Conservation (phyloP, 2,329 filamentous ascomycete genomes). For the Davidsoniella australis region DNA sequence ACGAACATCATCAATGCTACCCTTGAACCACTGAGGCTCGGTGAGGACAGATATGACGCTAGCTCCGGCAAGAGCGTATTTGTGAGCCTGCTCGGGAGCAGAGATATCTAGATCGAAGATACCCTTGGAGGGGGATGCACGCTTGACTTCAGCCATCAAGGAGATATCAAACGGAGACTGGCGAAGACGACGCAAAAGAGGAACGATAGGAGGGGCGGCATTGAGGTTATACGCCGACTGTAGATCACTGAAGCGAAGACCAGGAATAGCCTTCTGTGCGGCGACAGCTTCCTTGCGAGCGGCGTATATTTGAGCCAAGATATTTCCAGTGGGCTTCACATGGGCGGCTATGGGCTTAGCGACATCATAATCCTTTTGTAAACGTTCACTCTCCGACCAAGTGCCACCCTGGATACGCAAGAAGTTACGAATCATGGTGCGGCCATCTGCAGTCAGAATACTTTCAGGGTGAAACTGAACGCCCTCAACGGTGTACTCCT, state of each 20-base stretch:
- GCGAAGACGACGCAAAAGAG: slow-evolving; percentile 61
- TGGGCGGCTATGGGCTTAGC: slow-evolving; percentile 13
- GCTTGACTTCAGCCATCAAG: slow-evolving; percentile 93
- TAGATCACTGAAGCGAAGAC: slow-evolving; percentile 65
- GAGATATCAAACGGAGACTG: slow-evolving; percentile 78
- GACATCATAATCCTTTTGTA: slow-evolving; percentile 26
- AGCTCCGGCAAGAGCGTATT: slow-evolving; percentile 83
- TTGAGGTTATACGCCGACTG: slow-evolving; percentile 75
- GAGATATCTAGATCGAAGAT: slow-evolving; percentile 77
- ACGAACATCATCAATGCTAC: slow-evolving; percentile 82
- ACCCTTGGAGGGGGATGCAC: slow-evolving; percentile 90
- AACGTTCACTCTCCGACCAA: slow-evolving; percentile 62
- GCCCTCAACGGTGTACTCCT: slow-evolving; percentile 77
- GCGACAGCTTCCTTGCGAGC: slow-evolving; percentile 60
- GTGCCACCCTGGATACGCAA: slow-evolving; percentile 74
- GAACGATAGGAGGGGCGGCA: slow-evolving; percentile 66
- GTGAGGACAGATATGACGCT: slow-evolving; percentile 98
- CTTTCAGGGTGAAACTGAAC: slow-evolving; percentile 98
- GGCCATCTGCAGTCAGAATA: slow-evolving; percentile 78
- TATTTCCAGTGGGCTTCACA: slow-evolving; percentile 52
- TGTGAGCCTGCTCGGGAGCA: slow-evolving; percentile 75
- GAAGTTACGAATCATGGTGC: slow-evolving; percentile 85
- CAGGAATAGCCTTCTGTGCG: slow-evolving; percentile 70
- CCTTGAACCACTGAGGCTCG: slow-evolving; percentile 98
- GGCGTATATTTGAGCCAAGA: slow-evolving; percentile 79